Conservation (phyloP, 768 basidiomycete species). For the Rhodocollybia butyracea region DNA sequence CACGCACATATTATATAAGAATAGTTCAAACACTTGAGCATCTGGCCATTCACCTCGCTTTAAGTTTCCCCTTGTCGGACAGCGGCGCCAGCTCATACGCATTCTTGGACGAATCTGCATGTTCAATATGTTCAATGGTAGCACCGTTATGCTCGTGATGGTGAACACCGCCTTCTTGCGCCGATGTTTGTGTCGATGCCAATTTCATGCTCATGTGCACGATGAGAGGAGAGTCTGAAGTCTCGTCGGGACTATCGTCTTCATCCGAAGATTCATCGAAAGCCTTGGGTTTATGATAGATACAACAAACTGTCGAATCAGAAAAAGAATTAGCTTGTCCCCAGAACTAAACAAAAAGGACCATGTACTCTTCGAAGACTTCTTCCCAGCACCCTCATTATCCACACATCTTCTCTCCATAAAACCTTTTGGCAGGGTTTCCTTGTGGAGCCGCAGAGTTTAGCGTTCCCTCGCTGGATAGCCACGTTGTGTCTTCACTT, state of each 20-base stretch:
- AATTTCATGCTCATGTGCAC: conserved; percentile 18
- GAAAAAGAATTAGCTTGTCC: not conserved
- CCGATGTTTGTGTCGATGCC: conserved; percentile 13
- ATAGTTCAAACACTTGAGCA: too few relatives aligned
- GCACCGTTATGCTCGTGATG: conserved; percentile 8
- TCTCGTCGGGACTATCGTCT: conserved; percentile 49
- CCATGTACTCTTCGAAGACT: conserved; percentile 88
- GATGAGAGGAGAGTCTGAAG: conserved; percentile 40
- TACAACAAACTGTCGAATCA: conserved; percentile 81
- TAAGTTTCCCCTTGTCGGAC: conserved; percentile 33
- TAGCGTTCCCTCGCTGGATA: conserved; percentile 40
- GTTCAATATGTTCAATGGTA: conserved; percentile 9
- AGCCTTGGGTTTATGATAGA: conserved; percentile 78
- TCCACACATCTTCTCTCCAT: conserved; percentile 85
- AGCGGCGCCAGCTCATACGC: conserved; percentile 46
- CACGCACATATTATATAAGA: too few relatives aligned
- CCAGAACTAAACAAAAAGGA: not conserved
- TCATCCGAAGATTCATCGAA: conserved; percentile 84
- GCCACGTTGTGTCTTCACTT: conserved; percentile 1
- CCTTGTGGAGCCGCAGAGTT: conserved; percentile 44
- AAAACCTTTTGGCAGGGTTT: conserved; percentile 53
- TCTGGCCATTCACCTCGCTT: too few relatives aligned
- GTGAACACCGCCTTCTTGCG: conserved; percentile 8
- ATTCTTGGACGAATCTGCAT: conserved; percentile 32
- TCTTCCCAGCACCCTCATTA: conserved; percentile 86